Conservation (phyloP, 306 rosid genomes). For the Cucumis cinereus region DNA sequence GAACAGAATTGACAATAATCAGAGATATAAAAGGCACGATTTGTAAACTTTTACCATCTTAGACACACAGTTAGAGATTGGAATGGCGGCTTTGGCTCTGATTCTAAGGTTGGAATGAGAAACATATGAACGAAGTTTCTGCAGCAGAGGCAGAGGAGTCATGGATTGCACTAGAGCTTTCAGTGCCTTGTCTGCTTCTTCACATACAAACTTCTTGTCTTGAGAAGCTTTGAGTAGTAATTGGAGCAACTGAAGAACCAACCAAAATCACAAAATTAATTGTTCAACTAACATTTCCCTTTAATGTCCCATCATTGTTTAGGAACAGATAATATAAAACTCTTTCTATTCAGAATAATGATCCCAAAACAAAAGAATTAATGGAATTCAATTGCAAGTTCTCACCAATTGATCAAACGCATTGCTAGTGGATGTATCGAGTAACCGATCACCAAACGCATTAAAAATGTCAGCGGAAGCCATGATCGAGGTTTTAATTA, state of each 20-base stretch:
- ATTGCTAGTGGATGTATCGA: constrained; percentile 38
- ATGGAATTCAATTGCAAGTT: background rate
- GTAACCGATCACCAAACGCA: constrained; percentile 58
- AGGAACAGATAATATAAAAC: background rate
- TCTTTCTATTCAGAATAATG: background rate
- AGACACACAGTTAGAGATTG: constrained; percentile 60
- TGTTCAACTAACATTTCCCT: background rate
- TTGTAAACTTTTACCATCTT: constrained; percentile 41
- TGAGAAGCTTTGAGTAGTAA: constrained; percentile 77
- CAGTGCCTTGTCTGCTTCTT: constrained; percentile 79
- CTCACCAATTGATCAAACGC: constrained; percentile 69
- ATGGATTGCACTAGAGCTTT: constrained; percentile 44
- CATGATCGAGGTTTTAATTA: constrained; percentile 92
- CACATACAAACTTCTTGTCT: constrained; percentile 84
- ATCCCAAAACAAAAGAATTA: background rate
- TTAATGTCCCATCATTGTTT: background rate
- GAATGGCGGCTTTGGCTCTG: constrained; percentile 75
- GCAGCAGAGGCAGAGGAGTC: constrained; percentile 63
- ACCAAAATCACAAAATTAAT: constrained; percentile 11
- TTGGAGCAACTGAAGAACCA: constrained; percentile 50
- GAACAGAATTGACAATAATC: background rate
- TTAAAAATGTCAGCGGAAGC: constrained; percentile 68
- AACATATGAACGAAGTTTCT: constrained; percentile 39
- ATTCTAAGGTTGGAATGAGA: constrained; percentile 57
- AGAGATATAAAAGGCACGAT: background rate